These are phyloP conservation scores for Colletotrichum tropicicola DNA, from an alignment of 2,329 filamentous ascomycete genomes.

Conservation along the genomic window DNA sequence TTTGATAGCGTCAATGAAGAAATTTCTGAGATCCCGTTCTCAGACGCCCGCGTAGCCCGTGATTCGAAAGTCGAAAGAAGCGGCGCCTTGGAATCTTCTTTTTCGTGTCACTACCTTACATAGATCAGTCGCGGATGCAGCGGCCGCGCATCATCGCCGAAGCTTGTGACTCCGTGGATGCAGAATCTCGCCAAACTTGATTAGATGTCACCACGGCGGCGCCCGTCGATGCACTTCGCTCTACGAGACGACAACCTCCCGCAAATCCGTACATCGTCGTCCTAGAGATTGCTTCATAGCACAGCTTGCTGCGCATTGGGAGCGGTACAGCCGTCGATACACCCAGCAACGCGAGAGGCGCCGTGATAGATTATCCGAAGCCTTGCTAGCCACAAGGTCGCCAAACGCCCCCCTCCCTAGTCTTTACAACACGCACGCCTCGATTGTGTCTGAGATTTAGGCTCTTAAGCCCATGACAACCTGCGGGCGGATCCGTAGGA, in stretches of 20 bases:
- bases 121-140: not conserved
- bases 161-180: not conserved
- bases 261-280: not conserved
- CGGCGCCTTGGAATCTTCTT: not conserved
- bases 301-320: not conserved
- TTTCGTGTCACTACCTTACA: not conserved
- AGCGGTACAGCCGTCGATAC: not conserved
- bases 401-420: not conserved
- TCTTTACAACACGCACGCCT: not conserved
- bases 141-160: not conserved
- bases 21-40: not conserved
- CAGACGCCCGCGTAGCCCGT: not conserved
- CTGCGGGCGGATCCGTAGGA: constrained; percentile 14
- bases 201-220: constrained; percentile 4
- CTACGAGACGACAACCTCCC: not conserved
- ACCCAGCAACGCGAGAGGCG: not conserved
- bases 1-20: not conserved
- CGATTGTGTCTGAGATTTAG: not conserved
- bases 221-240: not conserved
- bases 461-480: not conserved
- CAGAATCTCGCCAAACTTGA: constrained; percentile 5
- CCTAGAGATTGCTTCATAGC: constrained; percentile 1
- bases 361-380: not conserved
- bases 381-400: not conserved
- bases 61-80: not conserved